Conservation (phyloP, 2,329 filamentous ascomycete genomes). For the Pyrenophora tritici-repentis region DNA sequence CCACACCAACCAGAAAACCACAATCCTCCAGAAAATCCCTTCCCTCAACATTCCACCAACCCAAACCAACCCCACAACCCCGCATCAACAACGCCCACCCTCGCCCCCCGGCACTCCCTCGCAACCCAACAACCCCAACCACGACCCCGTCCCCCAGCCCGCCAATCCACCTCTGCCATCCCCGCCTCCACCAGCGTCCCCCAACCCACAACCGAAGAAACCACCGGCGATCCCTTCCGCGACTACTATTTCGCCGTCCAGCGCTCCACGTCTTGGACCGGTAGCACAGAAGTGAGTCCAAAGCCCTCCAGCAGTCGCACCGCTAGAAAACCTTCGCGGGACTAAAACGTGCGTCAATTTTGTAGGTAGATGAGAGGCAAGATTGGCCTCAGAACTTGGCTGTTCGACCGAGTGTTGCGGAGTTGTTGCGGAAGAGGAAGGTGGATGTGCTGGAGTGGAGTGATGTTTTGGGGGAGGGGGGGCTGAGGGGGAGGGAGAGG, state of each 20-base stretch:
- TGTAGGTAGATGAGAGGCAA: conserved; percentile 19
- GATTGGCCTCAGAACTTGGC: conserved; percentile 25
- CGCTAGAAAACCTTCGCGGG: neutral
- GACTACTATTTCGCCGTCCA: conserved; percentile 23
- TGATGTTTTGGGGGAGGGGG: conserved; percentile 16
- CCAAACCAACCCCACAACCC: neutral
- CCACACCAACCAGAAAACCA: neutral
- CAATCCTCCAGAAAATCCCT: conserved; percentile 13
- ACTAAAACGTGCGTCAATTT: conserved; percentile 15
- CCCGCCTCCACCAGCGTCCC: neutral
- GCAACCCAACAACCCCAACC: conserved; percentile 1
- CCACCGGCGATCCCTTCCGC: conserved; percentile 23
- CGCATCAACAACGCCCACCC: neutral
- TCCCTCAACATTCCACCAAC: conserved; percentile 6
- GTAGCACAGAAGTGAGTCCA: conserved; percentile 29
- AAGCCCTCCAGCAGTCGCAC: neutral
- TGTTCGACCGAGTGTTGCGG: conserved; percentile 16
- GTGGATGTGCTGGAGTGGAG: conserved; percentile 10
- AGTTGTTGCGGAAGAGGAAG: conserved; percentile 16
- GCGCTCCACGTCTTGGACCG: conserved; percentile 24
- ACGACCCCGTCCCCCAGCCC: neutral
- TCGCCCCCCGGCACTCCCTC: conserved; percentile 25
- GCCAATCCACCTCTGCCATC: neutral
- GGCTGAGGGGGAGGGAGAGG: neutral
- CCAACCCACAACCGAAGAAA: neutral